Percentiles rank a stretch among this genome's conserved stretches.
Evolutionary conservation across 495 filamentous ascomycete genomes (phyloP).

Genomic region (Parachaetomium inaequale): DNA sequence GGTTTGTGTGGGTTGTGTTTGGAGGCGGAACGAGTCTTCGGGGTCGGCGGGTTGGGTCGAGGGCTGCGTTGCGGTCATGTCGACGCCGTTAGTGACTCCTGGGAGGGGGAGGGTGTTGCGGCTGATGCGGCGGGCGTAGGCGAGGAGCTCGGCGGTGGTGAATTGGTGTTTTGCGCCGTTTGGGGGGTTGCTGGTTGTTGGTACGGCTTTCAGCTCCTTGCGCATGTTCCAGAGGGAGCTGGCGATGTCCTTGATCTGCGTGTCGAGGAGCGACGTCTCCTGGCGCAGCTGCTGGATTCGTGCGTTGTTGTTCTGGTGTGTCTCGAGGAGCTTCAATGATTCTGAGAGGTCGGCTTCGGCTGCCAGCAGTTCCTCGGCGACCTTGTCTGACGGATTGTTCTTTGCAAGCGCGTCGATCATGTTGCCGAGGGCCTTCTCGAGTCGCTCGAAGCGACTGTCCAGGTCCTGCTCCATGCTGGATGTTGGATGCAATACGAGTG

Average conservation of each 20-base stretch:
- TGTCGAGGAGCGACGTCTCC: constrained; percentile 56
- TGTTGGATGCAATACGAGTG: not conserved
- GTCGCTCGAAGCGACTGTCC: constrained; percentile 58
- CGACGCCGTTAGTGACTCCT: constrained; percentile 45
- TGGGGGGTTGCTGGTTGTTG: constrained; percentile 49
- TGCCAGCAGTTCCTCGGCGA: constrained; percentile 61
- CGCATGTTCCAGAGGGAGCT: constrained; percentile 60
- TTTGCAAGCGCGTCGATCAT: constrained; percentile 73
- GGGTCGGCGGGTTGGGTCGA: constrained; percentile 1
- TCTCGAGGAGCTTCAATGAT: constrained; percentile 59
- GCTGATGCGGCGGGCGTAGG: constrained; percentile 68
- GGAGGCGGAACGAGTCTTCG: constrained; percentile 15
- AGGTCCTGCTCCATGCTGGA: constrained; percentile 56
- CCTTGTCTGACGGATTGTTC: constrained; percentile 65
- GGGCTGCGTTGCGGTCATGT: constrained; percentile 16
- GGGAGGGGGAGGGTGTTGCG: constrained; percentile 67
- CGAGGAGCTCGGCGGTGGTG: constrained; percentile 62
- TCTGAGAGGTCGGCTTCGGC: constrained; percentile 62
- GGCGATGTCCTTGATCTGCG: constrained; percentile 59
- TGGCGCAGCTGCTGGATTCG: constrained; percentile 59
- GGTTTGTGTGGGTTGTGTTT: not conserved
- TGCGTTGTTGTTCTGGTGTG: constrained; percentile 64
- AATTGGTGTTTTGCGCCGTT: constrained; percentile 44
- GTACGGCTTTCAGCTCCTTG: constrained; percentile 58
- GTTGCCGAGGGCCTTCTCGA: constrained; percentile 61